A percentile compares a stretch with the other conserved stretches of the same genome.
Evolutionary conservation across 106 monocot species (phyloP).

Genomic region (Ottelia alismoides): DNA sequence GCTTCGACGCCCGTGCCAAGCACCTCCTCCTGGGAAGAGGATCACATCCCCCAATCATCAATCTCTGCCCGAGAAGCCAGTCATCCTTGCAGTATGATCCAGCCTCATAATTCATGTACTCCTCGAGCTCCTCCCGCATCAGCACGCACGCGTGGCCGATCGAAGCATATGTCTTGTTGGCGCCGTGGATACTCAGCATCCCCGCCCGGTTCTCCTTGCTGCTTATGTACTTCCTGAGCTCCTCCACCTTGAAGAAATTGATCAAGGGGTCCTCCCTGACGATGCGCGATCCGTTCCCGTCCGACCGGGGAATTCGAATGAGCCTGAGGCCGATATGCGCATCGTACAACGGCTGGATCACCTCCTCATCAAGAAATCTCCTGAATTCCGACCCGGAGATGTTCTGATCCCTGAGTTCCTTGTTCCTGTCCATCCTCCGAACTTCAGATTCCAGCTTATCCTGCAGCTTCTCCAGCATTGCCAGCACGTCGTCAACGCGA

Average conservation of each 20-base stretch:
- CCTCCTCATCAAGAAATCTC: slow-evolving; percentile 65
- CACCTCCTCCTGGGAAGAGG: slow-evolving; percentile 70
- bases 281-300: neutral
- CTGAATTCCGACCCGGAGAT: slow-evolving; percentile 38
- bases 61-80: slow-evolving; percentile 50
- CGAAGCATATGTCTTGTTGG: slow-evolving; percentile 42
- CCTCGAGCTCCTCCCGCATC: slow-evolving; percentile 63
- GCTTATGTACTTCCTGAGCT: slow-evolving; percentile 65
- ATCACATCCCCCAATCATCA: slow-evolving; percentile 74
- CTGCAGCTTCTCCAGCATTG: slow-evolving; percentile 38
- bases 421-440: slow-evolving; percentile 29
- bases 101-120: slow-evolving; percentile 80
- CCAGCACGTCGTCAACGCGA: slow-evolving; percentile 48
- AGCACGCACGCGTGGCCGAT: slow-evolving; percentile 78
- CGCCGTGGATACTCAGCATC: slow-evolving; percentile 14
- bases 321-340: slow-evolving; percentile 59
- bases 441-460: slow-evolving; percentile 55
- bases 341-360: slow-evolving; percentile 65
- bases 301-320: slow-evolving; percentile 41
- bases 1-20: slow-evolving; percentile 50
- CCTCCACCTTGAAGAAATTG: slow-evolving; percentile 73
- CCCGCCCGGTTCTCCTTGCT: slow-evolving; percentile 30
- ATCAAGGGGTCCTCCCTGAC: slow-evolving; percentile 48
- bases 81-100: slow-evolving; percentile 72
- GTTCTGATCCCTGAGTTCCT: slow-evolving; percentile 6